phyloP scores from a whole-genome alignment of 1,139 yeast genomes.

The Saccharomyces hybrid region DNA sequence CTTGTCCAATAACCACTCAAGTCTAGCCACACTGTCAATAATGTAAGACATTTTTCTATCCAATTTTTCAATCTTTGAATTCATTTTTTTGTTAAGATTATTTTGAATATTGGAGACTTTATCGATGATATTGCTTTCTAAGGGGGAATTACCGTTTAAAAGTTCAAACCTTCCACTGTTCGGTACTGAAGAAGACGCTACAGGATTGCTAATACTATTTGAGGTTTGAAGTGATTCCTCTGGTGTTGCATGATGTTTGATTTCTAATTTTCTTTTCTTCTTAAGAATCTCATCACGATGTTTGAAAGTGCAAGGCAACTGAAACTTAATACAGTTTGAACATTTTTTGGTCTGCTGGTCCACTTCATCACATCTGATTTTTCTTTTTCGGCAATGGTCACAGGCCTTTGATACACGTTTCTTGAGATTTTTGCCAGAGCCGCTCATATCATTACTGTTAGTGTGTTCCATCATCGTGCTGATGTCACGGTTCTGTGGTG shows the following conservation, averaged over 20 bases:
- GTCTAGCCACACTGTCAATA: conserved; percentile 18
- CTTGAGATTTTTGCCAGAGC: neutral
- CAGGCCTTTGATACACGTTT: conserved; percentile 33
- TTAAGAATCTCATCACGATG: conserved; percentile 6
- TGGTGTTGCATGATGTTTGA: neutral
- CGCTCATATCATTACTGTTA: neutral
- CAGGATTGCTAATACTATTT: neutral
- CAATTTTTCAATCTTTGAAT: conserved; percentile 15
- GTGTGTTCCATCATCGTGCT: neutral
- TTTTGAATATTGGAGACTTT: neutral
- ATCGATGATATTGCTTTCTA: neutral
- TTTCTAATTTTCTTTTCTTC: conserved; percentile 5
- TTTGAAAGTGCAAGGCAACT: conserved; percentile 15
- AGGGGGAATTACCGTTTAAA: neutral
- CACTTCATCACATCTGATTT: conserved; percentile 32
- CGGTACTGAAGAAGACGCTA: neutral
- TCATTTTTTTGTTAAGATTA: neutral
- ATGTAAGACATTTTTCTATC: conserved; percentile 21
- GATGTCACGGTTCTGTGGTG: neutral
- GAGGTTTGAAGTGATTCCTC: neutral
- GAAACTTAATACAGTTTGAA: conserved; percentile 25
- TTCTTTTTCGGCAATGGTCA: conserved; percentile 33
- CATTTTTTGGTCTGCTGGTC: conserved; percentile 21
- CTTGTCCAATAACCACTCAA: conserved; percentile 17
- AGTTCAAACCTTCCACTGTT: neutral